Percentiles rank a stretch among this genome's conserved stretches.
phyloP scores from a whole-genome alignment of 2,329 filamentous ascomycete species.

The Cladosporium sp. region DNA sequence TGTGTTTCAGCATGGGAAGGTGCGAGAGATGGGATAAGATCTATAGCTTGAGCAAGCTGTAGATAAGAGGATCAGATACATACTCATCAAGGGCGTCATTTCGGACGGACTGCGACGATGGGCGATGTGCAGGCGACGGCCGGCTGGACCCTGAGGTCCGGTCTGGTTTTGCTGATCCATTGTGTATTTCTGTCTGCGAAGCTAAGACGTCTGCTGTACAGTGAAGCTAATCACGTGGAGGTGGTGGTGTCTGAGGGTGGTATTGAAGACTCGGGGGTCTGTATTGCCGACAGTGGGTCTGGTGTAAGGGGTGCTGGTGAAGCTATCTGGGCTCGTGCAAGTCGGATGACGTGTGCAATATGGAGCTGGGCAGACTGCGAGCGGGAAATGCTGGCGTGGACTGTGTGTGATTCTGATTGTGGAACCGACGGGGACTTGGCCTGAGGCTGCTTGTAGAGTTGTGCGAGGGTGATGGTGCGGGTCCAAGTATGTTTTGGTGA shows the following conservation, averaged over 20 bases:
- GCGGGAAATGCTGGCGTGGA: slow-evolving; percentile 7
- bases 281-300: neutral
- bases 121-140: slow-evolving; percentile 92
- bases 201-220: neutral
- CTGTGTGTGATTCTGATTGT: neutral
- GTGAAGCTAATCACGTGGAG: slow-evolving; percentile 6
- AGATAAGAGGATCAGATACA: slow-evolving; percentile 48
- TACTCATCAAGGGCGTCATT: slow-evolving; percentile 96
- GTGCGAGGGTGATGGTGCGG: slow-evolving; percentile 17
- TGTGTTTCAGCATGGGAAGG: slow-evolving; percentile 34
- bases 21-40: neutral
- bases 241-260: neutral
- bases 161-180: slow-evolving; percentile 17
- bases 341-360: slow-evolving; percentile 12
- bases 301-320: neutral
- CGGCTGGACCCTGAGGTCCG: slow-evolving; percentile 38
- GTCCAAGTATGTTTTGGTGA: slow-evolving; percentile 14
- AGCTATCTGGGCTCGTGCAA: neutral
- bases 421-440: slow-evolving; percentile 9
- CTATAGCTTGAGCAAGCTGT: neutral
- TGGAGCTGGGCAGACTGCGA: neutral
- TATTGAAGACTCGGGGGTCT: neutral
- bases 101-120: slow-evolving; percentile 96
- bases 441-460: slow-evolving; percentile 13
- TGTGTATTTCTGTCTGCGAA: slow-evolving; percentile 10